Conservation (phyloP, 495 filamentous ascomycete species). For the Hypoxylon trugodes region DNA sequence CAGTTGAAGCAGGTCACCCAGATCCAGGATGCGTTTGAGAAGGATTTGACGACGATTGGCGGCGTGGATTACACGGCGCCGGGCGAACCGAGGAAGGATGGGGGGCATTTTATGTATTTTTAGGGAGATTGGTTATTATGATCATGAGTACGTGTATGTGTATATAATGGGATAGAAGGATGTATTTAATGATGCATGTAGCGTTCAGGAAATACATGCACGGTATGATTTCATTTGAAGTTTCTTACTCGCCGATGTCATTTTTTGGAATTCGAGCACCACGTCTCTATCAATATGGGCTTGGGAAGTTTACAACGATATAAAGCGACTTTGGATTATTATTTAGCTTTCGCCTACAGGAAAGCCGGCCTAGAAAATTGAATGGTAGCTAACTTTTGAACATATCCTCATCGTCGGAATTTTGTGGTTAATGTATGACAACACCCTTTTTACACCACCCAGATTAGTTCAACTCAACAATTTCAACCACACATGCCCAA, state of each 20-base stretch:
- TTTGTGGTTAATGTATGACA: background rate
- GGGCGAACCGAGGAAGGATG: conserved; percentile 38
- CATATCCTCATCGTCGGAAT: background rate
- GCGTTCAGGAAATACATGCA: no score
- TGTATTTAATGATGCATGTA: no score
- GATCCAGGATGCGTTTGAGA: conserved; percentile 48
- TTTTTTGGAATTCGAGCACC: no score
- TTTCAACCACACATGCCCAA: conserved; percentile 32
- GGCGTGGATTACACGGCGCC: conserved; percentile 48
- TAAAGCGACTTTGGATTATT: no score
- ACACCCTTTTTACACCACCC: background rate
- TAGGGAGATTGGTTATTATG: conserved; percentile 16
- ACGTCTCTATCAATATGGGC: no score
- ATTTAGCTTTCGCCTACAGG: no score
- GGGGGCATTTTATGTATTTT: conserved; percentile 43
- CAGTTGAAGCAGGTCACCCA: conserved; percentile 45
- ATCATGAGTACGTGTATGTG: no score
- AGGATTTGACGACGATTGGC: conserved; percentile 41
- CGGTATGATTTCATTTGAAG: no score
- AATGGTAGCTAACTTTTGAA: background rate
- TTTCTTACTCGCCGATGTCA: no score
- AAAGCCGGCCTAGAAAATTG: background rate
- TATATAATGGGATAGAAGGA: no score
- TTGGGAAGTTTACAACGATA: no score
- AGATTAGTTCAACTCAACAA: background rate